Evolutionary conservation across 2,329 filamentous ascomycete genomes (phyloP).

Genomic region (Aspergillus oerlinghausenensis): DNA sequence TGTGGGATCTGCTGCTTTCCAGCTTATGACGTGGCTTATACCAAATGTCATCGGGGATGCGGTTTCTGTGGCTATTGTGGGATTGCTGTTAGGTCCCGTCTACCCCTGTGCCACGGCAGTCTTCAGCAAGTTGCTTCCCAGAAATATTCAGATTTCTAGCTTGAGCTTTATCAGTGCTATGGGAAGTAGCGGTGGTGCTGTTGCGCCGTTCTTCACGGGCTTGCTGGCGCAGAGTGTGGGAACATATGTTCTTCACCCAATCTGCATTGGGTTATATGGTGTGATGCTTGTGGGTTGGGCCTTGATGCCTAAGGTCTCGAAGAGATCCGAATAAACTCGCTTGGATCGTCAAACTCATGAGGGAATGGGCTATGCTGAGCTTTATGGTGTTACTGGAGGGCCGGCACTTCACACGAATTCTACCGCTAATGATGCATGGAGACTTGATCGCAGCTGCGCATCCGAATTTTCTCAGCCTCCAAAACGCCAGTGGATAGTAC

Average conservation of each 20-base stretch:
- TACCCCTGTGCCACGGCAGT: conserved; percentile 66
- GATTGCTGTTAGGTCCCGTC: conserved; percentile 70
- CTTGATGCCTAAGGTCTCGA: conserved; percentile 46
- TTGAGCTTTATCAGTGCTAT: conserved; percentile 37
- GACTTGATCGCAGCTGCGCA: neutral
- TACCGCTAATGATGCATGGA: neutral
- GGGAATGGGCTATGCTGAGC: conserved; percentile 5
- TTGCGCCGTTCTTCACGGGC: conserved; percentile 46
- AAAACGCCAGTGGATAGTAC: too few species aligned
- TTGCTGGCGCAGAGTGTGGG: conserved; percentile 44
- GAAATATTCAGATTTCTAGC: conserved; percentile 36
- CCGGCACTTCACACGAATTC: too few species aligned
- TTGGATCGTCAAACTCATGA: neutral
- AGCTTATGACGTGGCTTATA: conserved; percentile 73
- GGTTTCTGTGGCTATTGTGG: conserved; percentile 64
- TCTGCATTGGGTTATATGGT: conserved; percentile 52
- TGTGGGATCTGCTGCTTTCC: conserved; percentile 59
- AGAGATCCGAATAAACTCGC: conserved; percentile 42
- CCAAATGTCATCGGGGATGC: conserved; percentile 70
- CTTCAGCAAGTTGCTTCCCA: conserved; percentile 52
- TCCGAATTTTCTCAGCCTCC: neutral
- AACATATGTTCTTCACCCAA: conserved; percentile 49
- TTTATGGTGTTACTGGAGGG: neutral
- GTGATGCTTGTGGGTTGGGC: conserved; percentile 53
- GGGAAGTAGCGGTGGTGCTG: conserved; percentile 40